A percentile compares a stretch with the other conserved stretches of the same genome.
Evolutionary conservation across 2,329 filamentous ascomycete genomes (phyloP).

Genomic region (Madurella fahalii): DNA sequence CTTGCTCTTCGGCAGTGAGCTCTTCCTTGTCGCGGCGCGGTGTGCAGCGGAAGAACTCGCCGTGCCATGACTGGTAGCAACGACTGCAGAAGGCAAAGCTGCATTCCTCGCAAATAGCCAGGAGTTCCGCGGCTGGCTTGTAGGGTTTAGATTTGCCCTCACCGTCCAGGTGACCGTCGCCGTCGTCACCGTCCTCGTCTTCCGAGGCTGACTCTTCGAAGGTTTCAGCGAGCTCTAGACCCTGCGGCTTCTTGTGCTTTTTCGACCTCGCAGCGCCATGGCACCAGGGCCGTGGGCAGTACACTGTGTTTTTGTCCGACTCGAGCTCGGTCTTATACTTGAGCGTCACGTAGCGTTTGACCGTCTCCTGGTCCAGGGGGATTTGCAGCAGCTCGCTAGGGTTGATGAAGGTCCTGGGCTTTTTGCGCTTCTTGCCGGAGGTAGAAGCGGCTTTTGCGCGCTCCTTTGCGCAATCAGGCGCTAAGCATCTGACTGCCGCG

Average conservation of each 20-base stretch:
- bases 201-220: constrained; percentile 44
- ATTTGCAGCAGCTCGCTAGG: constrained; percentile 82
- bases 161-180: constrained; percentile 26
- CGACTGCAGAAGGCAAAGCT: constrained; percentile 78
- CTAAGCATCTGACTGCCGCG: constrained; percentile 71
- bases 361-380: constrained; percentile 63
- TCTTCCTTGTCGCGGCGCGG: constrained; percentile 64
- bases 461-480: constrained; percentile 71
- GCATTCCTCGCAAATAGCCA: constrained; percentile 86
- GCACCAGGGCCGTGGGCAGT: constrained; percentile 90
- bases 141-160: constrained; percentile 26
- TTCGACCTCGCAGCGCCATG: constrained; percentile 80
- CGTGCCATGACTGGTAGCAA: constrained; percentile 80
- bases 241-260: constrained; percentile 66
- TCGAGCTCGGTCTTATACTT: constrained; percentile 93
- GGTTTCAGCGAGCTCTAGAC: constrained; percentile 55
- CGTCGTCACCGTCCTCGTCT: constrained; percentile 41
- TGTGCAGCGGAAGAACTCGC: constrained; percentile 69
- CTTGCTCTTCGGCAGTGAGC: constrained; percentile 78
- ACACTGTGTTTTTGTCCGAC: constrained; percentile 85
- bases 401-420: constrained; percentile 64
- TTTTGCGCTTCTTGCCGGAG: constrained; percentile 46
- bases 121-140: constrained; percentile 53
- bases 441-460: constrained; percentile 35
- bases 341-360: constrained; percentile 81